Evolutionary conservation across 1,284 basidiomycete species (phyloP).

Genomic region (Xerocomus nothofagi): DNA sequence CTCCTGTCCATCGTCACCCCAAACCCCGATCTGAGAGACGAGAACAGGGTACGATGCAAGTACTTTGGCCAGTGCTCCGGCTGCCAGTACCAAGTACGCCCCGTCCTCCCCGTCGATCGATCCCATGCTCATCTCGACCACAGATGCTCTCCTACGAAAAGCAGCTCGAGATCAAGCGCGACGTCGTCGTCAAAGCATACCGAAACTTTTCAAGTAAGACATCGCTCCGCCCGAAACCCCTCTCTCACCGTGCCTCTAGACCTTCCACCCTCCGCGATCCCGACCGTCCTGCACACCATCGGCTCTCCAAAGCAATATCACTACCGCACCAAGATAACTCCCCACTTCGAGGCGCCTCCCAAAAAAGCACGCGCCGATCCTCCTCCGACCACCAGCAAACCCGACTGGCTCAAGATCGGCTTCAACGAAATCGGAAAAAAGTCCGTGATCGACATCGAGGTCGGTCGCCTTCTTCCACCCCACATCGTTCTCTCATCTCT

Average conservation of each 20-base stretch:
- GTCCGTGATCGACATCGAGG: conserved; percentile 91
- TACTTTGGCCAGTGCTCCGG: conserved; percentile 86
- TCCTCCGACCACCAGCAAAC: conserved; percentile 39
- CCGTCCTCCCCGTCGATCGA: neutral
- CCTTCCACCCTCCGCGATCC: conserved; percentile 59
- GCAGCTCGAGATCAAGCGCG: conserved; percentile 84
- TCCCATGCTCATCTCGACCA: conserved; percentile 4
- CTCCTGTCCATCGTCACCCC: conserved; percentile 70
- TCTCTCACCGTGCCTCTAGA: conserved; percentile 37
- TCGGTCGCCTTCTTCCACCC: conserved; percentile 35
- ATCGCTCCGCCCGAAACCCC: no score
- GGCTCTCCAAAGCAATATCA: conserved; percentile 86
- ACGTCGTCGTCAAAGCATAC: conserved; percentile 88
- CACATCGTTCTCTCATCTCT: neutral
- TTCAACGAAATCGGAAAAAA: conserved; percentile 84
- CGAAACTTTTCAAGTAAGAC: conserved; percentile 69
- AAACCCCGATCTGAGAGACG: conserved; percentile 65
- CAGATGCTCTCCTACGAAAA: conserved; percentile 87
- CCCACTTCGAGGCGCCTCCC: conserved; percentile 88
- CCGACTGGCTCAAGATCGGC: conserved; percentile 79
- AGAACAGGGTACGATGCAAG: conserved; percentile 67
- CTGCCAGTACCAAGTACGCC: conserved; percentile 71
- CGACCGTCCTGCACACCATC: conserved; percentile 74
- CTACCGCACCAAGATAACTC: conserved; percentile 97
- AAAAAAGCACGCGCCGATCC: conserved; percentile 47